These are phyloP conservation scores for Beauveria asiatica DNA, from an alignment of 2,329 filamentous ascomycete species.

Conservation along the genomic window DNA sequence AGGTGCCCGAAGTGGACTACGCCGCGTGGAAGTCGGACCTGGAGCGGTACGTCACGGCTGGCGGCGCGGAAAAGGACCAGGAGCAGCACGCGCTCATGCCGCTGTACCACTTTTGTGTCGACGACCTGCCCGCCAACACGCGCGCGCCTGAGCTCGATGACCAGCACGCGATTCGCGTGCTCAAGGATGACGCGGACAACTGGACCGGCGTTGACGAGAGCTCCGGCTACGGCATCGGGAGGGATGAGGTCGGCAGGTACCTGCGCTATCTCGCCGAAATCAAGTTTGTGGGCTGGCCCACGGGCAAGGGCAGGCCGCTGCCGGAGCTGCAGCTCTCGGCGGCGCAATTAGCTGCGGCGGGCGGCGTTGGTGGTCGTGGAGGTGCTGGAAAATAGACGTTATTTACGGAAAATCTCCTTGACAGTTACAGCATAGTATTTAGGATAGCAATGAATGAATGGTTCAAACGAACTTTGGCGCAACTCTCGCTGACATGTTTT, in stretches of 20 bases:
- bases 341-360: too few relatives aligned
- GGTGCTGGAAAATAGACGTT: too few relatives aligned
- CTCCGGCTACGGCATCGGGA: slow-evolving; percentile 27
- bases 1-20: slow-evolving; percentile 67
- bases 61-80: slow-evolving; percentile 18
- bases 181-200: slow-evolving; percentile 53
- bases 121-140: slow-evolving; percentile 58
- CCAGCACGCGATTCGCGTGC: slow-evolving; percentile 52
- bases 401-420: too few relatives aligned
- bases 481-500: too few relatives aligned
- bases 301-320: slow-evolving; percentile 7
- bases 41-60: slow-evolving; percentile 21
- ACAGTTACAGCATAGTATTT: too few relatives aligned
- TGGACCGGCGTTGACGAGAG: slow-evolving; percentile 52
- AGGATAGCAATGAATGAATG: too few relatives aligned
- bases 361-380: too few relatives aligned
- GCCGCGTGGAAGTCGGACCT: slow-evolving; percentile 23
- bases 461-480: too few relatives aligned
- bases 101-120: slow-evolving; percentile 63
- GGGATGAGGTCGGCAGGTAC: slow-evolving; percentile 20
- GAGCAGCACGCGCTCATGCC: slow-evolving; percentile 39
- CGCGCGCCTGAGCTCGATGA: slow-evolving; percentile 62
- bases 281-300: slow-evolving; percentile 22
- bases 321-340: too few relatives aligned
- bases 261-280: slow-evolving; percentile 22